Percentiles rank a stretch among this genome's conserved stretches.
Evolutionary conservation across 495 filamentous ascomycete genomes (phyloP).

Genomic region (Xylaria nigripes): DNA sequence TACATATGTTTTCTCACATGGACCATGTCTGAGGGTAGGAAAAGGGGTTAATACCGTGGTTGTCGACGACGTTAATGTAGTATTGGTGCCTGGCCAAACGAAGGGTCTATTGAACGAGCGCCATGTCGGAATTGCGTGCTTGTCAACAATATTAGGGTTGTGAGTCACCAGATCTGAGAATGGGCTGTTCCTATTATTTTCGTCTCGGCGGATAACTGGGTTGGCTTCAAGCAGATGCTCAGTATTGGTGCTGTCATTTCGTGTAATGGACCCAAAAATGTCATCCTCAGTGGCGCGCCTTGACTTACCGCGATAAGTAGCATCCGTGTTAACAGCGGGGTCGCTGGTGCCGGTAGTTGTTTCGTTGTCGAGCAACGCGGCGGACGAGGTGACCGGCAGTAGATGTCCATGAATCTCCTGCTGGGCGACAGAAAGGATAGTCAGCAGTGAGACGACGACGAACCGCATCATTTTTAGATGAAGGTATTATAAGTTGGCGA

Average conservation of each 20-base stretch:
- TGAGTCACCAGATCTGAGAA: no score
- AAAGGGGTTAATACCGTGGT: neutral
- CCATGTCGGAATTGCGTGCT: no score
- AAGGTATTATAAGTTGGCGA: neutral
- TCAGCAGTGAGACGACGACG: conserved; percentile 10
- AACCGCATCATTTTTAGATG: conserved; percentile 1
- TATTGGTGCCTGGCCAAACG: neutral
- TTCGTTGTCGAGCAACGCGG: neutral
- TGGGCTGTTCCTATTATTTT: no score
- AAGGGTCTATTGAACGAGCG: neutral
- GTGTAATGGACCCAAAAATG: conserved; percentile 1
- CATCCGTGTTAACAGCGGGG: no score
- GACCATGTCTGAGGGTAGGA: neutral
- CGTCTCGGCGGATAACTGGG: no score
- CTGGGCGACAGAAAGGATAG: neutral
- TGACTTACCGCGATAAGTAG: no score
- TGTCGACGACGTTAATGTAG: neutral
- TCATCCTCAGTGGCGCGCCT: no score
- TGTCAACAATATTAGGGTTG: no score
- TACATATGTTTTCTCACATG: neutral
- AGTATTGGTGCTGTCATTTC: no score
- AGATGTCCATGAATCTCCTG: conserved; percentile 32
- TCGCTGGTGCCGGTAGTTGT: neutral
- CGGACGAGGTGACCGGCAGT: conserved; percentile 9
- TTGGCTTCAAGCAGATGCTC: no score